Evolutionary conservation across 768 basidiomycete genomes (phyloP).

Genomic region (Holtermanniella nyarrowii): DNA sequence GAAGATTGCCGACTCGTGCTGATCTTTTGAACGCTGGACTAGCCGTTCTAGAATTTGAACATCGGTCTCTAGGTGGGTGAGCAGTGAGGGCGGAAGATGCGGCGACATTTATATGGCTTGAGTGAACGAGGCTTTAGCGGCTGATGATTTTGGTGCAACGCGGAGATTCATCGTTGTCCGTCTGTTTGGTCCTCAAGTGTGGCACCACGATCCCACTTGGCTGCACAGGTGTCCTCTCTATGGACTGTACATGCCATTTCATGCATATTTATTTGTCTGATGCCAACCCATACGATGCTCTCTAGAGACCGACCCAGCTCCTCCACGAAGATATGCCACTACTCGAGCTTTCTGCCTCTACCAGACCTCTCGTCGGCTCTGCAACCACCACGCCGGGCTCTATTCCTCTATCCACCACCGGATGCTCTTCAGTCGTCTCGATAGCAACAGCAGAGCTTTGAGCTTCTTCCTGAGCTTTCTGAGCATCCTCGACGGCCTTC

Average conservation of each 20-base stretch:
- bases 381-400: neutral
- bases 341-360: neutral
- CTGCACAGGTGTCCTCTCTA: too few species aligned
- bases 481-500: neutral
- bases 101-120: neutral
- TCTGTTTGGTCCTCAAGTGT: too few species aligned
- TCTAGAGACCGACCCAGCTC: too few species aligned
- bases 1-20: constrained; percentile 27
- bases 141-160: too few species aligned
- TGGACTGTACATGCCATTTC: too few species aligned
- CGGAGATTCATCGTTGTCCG: too few species aligned
- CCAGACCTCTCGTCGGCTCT: too few species aligned
- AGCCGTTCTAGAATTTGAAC: constrained; percentile 11
- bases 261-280: too few species aligned
- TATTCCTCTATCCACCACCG: neutral
- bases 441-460: neutral
- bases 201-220: too few species aligned
- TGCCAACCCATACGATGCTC: too few species aligned
- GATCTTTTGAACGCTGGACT: constrained; percentile 13
- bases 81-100: constrained; percentile 12
- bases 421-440: neutral
- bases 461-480: neutral
- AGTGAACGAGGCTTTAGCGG: too few species aligned
- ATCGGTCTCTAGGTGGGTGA: constrained; percentile 16
- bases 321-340: neutral